Evolutionary conservation across 805 yeast genomes (phyloP).

Genomic region (Yueomyces sp.): DNA sequence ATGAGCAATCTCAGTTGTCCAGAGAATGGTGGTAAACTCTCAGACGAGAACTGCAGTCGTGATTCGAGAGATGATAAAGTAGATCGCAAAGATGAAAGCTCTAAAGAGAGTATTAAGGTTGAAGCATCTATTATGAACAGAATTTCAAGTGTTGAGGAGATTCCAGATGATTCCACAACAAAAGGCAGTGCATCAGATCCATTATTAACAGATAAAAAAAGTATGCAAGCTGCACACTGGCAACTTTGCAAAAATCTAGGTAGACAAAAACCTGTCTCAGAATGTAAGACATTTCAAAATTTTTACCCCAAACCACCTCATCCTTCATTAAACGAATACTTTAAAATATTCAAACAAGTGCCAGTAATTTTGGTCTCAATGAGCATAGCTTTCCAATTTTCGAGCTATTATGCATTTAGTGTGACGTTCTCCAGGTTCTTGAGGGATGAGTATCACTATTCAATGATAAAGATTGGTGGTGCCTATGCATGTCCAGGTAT

Average conservation of each 20-base stretch:
- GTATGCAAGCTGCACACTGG: constrained; percentile 4
- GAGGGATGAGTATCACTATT: constrained; percentile 26
- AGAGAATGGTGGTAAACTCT: too few relatives aligned
- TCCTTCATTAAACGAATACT: constrained; percentile 28
- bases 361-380: constrained; percentile 35
- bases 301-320: constrained; percentile 33
- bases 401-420: constrained; percentile 39
- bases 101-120: neutral
- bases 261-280: constrained; percentile 15
- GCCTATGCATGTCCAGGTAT: constrained; percentile 42
- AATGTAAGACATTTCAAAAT: constrained; percentile 9
- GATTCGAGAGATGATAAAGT: too few relatives aligned
- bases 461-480: constrained; percentile 27
- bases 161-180: neutral
- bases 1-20: too few relatives aligned
- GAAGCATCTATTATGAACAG: neutral
- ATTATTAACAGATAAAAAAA: neutral
- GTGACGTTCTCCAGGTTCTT: constrained; percentile 35
- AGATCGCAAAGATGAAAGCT: neutral
- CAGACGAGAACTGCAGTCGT: too few relatives aligned
- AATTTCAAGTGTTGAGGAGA: neutral
- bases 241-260: constrained; percentile 13
- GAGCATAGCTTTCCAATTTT: constrained; percentile 38
- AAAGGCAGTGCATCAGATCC: neutral
- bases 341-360: constrained; percentile 25